A percentile compares a stretch with the other conserved stretches of the same genome.
Evolutionary conservation across 345 rosid species (phyloP).

Genomic region (Eucalyptus coolabah): DNA sequence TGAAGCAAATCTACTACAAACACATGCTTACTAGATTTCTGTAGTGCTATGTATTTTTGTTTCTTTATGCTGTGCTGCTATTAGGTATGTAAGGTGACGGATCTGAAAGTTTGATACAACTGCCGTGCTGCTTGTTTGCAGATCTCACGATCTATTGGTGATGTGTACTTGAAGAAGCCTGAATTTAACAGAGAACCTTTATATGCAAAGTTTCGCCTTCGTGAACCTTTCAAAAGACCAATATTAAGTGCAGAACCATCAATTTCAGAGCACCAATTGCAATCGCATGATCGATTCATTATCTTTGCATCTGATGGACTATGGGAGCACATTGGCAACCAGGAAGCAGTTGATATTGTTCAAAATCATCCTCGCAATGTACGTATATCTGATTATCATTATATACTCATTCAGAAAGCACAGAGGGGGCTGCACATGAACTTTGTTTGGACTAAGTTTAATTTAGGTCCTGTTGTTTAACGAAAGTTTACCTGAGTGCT

Average conservation of each 20-base stretch:
- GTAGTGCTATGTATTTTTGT: background rate
- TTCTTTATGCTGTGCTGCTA: background rate
- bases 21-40: background rate
- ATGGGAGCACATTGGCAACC: conserved; percentile 48
- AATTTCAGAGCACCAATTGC: conserved; percentile 23
- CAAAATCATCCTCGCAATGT: conserved; percentile 29
- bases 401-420: background rate
- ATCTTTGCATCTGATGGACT: conserved; percentile 51
- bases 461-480: background rate
- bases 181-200: conserved; percentile 45
- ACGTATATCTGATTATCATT: background rate
- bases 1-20: background rate
- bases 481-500: background rate
- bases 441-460: background rate
- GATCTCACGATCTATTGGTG: conserved; percentile 43
- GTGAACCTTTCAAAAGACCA: conserved; percentile 29
- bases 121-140: background rate
- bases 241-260: conserved; percentile 40
- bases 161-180: conserved; percentile 32
- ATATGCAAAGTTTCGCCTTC: conserved; percentile 22
- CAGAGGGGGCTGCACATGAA: background rate
- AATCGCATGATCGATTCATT: conserved; percentile 28
- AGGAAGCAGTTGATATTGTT: conserved; percentile 39
- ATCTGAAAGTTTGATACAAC: background rate
- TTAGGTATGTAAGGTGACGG: background rate